These are phyloP conservation scores for Mycena maculata DNA, from an alignment of 768 basidiomycete species.

Conservation along the genomic window DNA sequence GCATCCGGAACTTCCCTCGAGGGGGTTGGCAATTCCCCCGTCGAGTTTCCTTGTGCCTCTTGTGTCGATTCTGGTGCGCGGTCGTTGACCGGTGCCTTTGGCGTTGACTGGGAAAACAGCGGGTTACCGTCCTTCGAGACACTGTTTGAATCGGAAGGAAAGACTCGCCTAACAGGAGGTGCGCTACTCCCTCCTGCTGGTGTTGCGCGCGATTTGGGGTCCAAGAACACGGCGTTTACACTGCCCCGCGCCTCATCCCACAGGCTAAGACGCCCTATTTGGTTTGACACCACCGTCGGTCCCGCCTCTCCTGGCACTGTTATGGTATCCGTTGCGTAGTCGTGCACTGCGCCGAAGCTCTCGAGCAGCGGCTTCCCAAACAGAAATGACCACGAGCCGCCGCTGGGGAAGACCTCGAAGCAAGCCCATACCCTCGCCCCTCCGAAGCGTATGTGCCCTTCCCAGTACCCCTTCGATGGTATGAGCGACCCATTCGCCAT, in stretches of 20 bases:
- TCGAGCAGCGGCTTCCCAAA: conserved; percentile 35
- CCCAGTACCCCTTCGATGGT: too few relatives aligned
- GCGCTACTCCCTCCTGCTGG: conserved; percentile 21
- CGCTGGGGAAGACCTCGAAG: conserved; percentile 41
- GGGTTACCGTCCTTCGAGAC: not conserved
- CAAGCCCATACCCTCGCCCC: not conserved
- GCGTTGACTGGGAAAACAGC: not conserved
- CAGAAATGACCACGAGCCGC: conserved; percentile 32
- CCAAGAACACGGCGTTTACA: conserved; percentile 14
- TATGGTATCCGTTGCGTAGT: conserved; percentile 29
- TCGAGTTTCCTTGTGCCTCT: conserved; percentile 18
- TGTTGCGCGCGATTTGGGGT: conserved; percentile 17
- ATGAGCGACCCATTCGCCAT: too few relatives aligned
- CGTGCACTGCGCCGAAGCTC: conserved; percentile 23
- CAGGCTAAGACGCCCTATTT: not conserved
- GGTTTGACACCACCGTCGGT: not conserved
- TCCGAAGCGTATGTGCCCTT: conserved; percentile 33
- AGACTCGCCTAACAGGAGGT: conserved; percentile 24
- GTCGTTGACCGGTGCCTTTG: too few relatives aligned
- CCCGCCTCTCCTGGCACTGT: conserved; percentile 1
- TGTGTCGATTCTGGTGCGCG: not conserved
- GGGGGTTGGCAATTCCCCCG: conserved; percentile 26
- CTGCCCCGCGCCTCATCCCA: conserved; percentile 19
- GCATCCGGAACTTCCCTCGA: conserved; percentile 23
- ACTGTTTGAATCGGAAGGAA: not conserved